Evolutionary conservation across 805 yeast genomes (phyloP), one percentile per base, ranked within the genome.

Genomic region (Candida verbasci): DNA sequence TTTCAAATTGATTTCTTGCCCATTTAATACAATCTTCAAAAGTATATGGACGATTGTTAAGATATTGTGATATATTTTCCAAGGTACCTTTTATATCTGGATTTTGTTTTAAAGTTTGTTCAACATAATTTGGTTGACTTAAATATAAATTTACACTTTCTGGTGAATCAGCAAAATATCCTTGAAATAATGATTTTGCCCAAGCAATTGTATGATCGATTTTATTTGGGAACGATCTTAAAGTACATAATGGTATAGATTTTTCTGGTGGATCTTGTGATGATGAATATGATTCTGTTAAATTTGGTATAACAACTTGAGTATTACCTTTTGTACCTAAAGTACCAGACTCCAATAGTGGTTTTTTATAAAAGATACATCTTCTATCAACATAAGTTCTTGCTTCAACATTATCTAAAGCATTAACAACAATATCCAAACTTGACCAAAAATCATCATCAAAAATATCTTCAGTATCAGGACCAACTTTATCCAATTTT

Each of bases 201-300:
- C 99, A 93, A 5, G 98, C 97, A 65, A 93, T 93, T 1, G 99
- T 93, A 57, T 93, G 99, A 58, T 93, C 99, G 52, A 93, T 93
- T 65, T 91, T 91, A 63, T 88, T 86, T 39, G 99, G 99, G 82
- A 93, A 93, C 3, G 96, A 86, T 65, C 97, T 81, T 56, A 93
- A 73, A 2, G 99, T 93, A 74, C 99, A 93, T 53, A 93, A 73
- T 22, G 99, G 99, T 54, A 93, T 89, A 3, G 96, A 80, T 64
- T 88, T 88, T 69, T 93, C 99, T 25, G 99, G 99, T 29, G 99
- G 98, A 64, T 93, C 99, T 59, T 87, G 94, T 9, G 96, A 86
- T 2, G 96, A 85, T 3, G 97, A 86, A 63, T 93, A 93, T 4
- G 95, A 85, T 65, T 93, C 99, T 2, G 99, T 93, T 56, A 93